Base-by-base conservation (phyloP, 805 yeast species). In the Wickerhamomyces canadensis region DNA sequence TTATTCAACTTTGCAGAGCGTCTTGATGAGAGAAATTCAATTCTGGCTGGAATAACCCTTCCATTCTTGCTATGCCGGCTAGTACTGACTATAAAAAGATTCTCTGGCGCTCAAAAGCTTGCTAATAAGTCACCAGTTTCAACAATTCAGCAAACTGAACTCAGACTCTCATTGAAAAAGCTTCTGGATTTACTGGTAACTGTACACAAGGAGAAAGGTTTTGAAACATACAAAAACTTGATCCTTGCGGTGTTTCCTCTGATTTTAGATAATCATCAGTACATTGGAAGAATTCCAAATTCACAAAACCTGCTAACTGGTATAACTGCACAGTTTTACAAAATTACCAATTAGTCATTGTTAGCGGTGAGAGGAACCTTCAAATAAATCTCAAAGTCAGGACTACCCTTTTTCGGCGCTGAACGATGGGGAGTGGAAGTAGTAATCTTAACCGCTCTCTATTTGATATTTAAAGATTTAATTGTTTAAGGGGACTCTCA, bases 41-140 rank as follows among this genome's bases (percentile, higher is more conserved):
- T 7, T 13, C 34, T 65, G 10, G 54, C 58, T 24, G 27, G 43
- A 3, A 44, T 56, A 2, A 43, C 74, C 4, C 44, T 71, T 1
- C 72, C 76, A 2, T 80, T 64, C 47, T 64, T 84, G 23, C 57
- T 75, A 0, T 66, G 78, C 15, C 66, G 95, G 28, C 61, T 73
- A 19, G 76, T 83, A 0, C 68, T 84, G 42, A 70, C 76, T 0
- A 58, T 89, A 31, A 67, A 82, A 38, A 74, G 82, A 41, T 79
- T 75, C 43, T 62, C 84, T 6, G 75, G 81, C 13, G 88, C 84
- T 45, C 73, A 70, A 35, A 72, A 68, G 23, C 59, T 88, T 11
- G 53, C 80, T 6, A 74, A 78, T 25, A 64, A 57, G 22, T 72
- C 72, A 36, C 97, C 97, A 1, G 62, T 84, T 13, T 74, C 91